Evolutionary conservation across 2,329 filamentous ascomycete genomes (phyloP).

Genomic region (Pseudonectria foliicola): DNA sequence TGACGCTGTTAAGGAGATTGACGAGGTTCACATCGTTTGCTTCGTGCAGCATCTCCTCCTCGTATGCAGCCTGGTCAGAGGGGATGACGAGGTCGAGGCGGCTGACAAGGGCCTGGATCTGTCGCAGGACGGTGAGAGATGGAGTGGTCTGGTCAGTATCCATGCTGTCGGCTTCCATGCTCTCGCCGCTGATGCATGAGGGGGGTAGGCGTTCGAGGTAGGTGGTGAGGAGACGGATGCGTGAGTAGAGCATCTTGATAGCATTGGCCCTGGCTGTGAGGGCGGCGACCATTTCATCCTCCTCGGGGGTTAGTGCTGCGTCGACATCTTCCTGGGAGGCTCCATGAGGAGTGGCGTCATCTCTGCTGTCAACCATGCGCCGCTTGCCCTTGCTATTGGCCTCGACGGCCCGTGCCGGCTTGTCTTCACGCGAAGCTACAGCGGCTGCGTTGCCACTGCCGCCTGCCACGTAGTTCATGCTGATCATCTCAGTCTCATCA

Average conservation of each 20-base stretch:
- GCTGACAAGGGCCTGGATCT: conserved; percentile 77
- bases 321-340: conserved; percentile 30
- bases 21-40: conserved; percentile 79
- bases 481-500: conserved; percentile 95
- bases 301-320: conserved; percentile 45
- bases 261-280: conserved; percentile 88
- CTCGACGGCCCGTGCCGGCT: conserved; percentile 35
- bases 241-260: conserved; percentile 82
- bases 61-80: conserved; percentile 56
- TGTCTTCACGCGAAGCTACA: conserved; percentile 36
- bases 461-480: conserved; percentile 84
- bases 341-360: conserved; percentile 15
- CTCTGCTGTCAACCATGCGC: conserved; percentile 28
- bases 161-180: conserved; percentile 30
- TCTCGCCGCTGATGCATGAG: conserved; percentile 50
- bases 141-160: conserved; percentile 35
- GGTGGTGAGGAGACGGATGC: conserved; percentile 63
- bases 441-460: conserved; percentile 75
- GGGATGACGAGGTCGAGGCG: conserved; percentile 78
- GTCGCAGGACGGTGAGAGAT: conserved; percentile 72
- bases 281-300: conserved; percentile 54
- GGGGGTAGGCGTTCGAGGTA: conserved; percentile 71
- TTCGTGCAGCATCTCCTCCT: conserved; percentile 66
- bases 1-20: conserved; percentile 66
- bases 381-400: conserved; percentile 48